These are phyloP conservation scores for Fusarium sacchari DNA, from an alignment of 2,329 filamentous ascomycete species.

Conservation along the genomic window DNA sequence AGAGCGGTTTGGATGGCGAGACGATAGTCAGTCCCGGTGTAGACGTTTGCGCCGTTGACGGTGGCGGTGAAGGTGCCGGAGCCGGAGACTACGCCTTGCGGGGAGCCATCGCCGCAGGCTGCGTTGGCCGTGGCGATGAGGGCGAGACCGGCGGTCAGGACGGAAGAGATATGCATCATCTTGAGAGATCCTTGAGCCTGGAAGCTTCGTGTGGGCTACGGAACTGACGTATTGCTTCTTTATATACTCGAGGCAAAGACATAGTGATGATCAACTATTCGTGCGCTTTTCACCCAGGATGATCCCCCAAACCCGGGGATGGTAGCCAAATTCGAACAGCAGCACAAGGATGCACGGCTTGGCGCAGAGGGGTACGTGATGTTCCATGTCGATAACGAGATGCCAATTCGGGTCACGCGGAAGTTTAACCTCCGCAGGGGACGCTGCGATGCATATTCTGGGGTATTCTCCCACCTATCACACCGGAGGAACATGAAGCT, in stretches of 20 bases:
- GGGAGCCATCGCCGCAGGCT: slow-evolving; percentile 60
- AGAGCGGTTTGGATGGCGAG: slow-evolving; percentile 65
- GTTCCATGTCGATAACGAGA: neutral
- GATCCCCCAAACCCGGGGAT: neutral
- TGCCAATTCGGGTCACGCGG: slow-evolving; percentile 13
- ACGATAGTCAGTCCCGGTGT: slow-evolving; percentile 63
- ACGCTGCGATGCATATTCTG: neutral
- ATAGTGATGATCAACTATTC: neutral
- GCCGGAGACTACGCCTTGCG: slow-evolving; percentile 59
- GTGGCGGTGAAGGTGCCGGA: slow-evolving; percentile 58
- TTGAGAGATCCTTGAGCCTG: too few relatives aligned
- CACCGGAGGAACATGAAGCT: rapidly evolving
- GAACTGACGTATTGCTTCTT: neutral
- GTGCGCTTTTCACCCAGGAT: neutral
- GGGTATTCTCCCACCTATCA: slow-evolving; percentile 19
- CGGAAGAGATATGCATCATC: slow-evolving; percentile 49
- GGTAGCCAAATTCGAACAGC: neutral
- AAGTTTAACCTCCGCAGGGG: slow-evolving; percentile 13
- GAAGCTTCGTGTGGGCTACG: rapidly evolving
- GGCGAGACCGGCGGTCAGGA: slow-evolving; percentile 54
- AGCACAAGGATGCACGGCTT: neutral
- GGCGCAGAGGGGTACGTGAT: neutral
- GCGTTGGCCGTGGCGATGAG: slow-evolving; percentile 51
- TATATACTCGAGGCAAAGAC: neutral
- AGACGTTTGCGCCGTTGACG: slow-evolving; percentile 57